These are phyloP conservation scores for Musa itinerans DNA, from an alignment of 176 grass and related monocot species.

Conservation along the genomic window DNA sequence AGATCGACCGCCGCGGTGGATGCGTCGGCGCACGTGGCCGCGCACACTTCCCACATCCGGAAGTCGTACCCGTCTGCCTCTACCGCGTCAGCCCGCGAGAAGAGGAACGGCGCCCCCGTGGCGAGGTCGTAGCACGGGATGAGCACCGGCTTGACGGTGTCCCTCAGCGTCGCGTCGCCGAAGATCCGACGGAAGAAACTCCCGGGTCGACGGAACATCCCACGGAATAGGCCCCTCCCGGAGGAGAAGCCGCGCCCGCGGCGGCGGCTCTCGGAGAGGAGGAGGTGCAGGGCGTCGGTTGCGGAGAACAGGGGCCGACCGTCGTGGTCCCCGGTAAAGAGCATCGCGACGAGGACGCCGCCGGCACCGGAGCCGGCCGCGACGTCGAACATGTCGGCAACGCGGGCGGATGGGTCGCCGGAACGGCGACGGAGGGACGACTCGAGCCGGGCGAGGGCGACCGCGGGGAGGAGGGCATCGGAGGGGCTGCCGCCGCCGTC, in stretches of 20 bases:
- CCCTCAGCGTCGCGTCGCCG: constrained; percentile 56
- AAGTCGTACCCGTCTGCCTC: constrained; percentile 68
- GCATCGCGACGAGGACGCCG: constrained; percentile 80
- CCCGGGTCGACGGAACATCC: constrained; percentile 38
- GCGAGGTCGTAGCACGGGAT: constrained; percentile 84
- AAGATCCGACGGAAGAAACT: constrained; percentile 28
- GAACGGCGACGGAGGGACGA: constrained; percentile 50
- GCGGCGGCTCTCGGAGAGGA: constrained; percentile 29
- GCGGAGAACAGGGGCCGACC: constrained; percentile 69
- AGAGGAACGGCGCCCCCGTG: constrained; percentile 62
- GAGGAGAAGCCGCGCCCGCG: constrained; percentile 24
- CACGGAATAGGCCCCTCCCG: constrained; percentile 13
- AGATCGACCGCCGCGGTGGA: constrained; percentile 27
- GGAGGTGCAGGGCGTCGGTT: constrained; percentile 59
- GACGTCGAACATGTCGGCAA: constrained; percentile 86
- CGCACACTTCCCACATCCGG: constrained; percentile 66
- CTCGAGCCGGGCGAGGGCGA: constrained; percentile 54
- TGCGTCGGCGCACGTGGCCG: constrained; percentile 53
- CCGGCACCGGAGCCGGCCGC: constrained; percentile 72
- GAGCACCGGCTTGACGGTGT: constrained; percentile 62
- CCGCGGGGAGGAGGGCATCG: constrained; percentile 64
- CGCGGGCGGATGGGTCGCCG: constrained; percentile 35
- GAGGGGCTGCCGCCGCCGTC: constrained; percentile 62
- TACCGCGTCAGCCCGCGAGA: constrained; percentile 80
- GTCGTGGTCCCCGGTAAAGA: constrained; percentile 40